phyloP scores from a whole-genome alignment of 2,329 filamentous ascomycete genomes.

The Aspergillus costaricaensis region DNA sequence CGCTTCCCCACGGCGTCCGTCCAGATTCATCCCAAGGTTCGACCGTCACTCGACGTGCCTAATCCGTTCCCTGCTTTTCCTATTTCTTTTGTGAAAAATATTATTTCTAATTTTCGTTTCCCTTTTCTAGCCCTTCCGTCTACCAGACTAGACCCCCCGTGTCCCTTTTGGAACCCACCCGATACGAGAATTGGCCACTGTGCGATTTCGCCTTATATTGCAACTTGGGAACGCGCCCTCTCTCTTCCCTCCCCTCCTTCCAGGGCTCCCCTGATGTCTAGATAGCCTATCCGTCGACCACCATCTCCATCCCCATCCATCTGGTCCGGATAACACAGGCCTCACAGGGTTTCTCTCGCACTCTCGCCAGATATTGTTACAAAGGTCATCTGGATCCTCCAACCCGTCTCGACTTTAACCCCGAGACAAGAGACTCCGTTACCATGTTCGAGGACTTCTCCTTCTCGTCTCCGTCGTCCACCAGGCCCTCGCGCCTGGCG shows the following conservation, averaged over 20 bases:
- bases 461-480: slow-evolving; percentile 41
- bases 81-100: neutral
- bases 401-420: neutral
- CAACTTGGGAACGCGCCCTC: slow-evolving; percentile 8
- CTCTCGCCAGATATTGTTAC: neutral
- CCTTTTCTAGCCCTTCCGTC: slow-evolving; percentile 1
- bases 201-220: slow-evolving; percentile 10
- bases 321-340: neutral
- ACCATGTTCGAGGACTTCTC: slow-evolving; percentile 48
- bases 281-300: neutral
- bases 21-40: slow-evolving; percentile 6
- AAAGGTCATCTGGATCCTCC: neutral
- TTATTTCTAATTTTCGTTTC: slow-evolving; percentile 1
- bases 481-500: slow-evolving; percentile 28
- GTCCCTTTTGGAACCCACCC: neutral
- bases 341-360: neutral
- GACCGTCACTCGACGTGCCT: slow-evolving; percentile 4
- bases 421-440: neutral
- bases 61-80: slow-evolving; percentile 3
- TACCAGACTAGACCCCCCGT: neutral
- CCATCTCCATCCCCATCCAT: neutral
- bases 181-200: slow-evolving; percentile 8
- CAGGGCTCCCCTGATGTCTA: slow-evolving; percentile 2
- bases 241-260: slow-evolving; percentile 5
- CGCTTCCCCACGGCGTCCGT: slow-evolving; percentile 6